Base-by-base conservation (phyloP, 139 green algal genomes). In the Desmodesmus armatus region DNA sequence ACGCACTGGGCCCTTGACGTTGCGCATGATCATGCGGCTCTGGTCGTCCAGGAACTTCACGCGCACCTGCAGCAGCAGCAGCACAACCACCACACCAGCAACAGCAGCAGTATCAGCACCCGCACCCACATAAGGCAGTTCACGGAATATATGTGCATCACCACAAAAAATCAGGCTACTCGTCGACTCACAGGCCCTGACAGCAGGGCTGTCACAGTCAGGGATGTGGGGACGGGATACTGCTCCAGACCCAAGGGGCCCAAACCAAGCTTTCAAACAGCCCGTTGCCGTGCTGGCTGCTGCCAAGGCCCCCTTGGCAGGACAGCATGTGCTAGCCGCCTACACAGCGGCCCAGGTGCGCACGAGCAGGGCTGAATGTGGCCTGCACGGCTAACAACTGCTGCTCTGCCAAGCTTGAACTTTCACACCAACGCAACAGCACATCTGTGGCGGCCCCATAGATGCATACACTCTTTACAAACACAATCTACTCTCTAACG, bases 11-110 rank as follows among this genome's bases (percentile, higher is more conserved):
- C 98, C 98, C 94, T 99, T 99, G 35, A 99, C 98, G 89, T 99
- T 99, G 66, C 98, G 91, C 97, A 99, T 99, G 90, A 99, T 99
- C 49, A 98, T 92, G 53, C 98, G 95, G 90, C 98, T 96, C 89
- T 99, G 93, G 89, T 99, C 97, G 83, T 99, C 96, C 80, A 99
- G 86, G 91, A 99, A 99, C 92, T 98, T 99, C 5, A 99, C 98
- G 83, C 98, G 96, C 15, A 99, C 98, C 90, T 99, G 98, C 55
- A 98, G 99, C 23, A 99, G 98, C 96, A 99, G 84, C 58, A 47
- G 39, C 0, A 62, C 13, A 2, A 17, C 74, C 11, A 66, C 2
- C 0, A 1, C 60, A 69, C n/a, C 17, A 19, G 0, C 0, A 69
- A 13, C 17, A 37, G 6, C 33, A 49, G 35, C 13, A 49, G 0